A percentile compares a stretch with the other conserved stretches of the same genome.
phyloP scores from a whole-genome alignment of 768 basidiomycete species.

The Hypsizygus marmoreus region DNA sequence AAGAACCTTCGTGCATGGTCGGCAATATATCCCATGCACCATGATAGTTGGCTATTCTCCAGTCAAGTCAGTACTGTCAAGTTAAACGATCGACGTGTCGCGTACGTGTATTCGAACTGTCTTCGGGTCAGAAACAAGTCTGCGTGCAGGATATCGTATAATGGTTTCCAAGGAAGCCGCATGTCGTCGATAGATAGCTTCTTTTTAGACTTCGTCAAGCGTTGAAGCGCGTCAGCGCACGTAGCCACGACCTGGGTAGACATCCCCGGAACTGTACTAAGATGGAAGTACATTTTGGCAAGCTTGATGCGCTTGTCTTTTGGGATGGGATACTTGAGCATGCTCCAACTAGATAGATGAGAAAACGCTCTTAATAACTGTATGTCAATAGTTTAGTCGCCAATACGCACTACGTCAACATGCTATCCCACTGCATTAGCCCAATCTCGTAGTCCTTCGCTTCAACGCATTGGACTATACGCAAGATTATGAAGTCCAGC shows the following conservation, averaged over 20 bases:
- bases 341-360: conserved; percentile 59
- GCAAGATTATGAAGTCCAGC: conserved; percentile 70
- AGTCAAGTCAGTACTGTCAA: conserved; percentile 8
- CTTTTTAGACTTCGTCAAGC: conserved; percentile 66
- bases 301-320: conserved; percentile 74
- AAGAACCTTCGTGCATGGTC: conserved; percentile 78
- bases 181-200: conserved; percentile 78
- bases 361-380: conserved; percentile 6
- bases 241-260: conserved; percentile 66
- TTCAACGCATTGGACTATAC: conserved; percentile 71
- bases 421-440: conserved; percentile 77
- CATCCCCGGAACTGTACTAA: conserved; percentile 78
- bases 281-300: conserved; percentile 77
- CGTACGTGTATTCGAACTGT: conserved; percentile 79
- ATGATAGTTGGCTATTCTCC: conserved; percentile 62
- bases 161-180: conserved; percentile 80
- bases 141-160: conserved; percentile 67
- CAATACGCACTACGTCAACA: conserved; percentile 67
- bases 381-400: no score
- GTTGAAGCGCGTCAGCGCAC: conserved; percentile 63
- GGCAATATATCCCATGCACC: conserved; percentile 75
- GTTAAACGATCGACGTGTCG: conserved; percentile 10
- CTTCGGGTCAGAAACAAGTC: conserved; percentile 78
- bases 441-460: conserved; percentile 85
- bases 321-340: conserved; percentile 86